These are phyloP conservation scores for Malus orientalis DNA, from an alignment of 306 rosid species.

Conservation along the genomic window DNA sequence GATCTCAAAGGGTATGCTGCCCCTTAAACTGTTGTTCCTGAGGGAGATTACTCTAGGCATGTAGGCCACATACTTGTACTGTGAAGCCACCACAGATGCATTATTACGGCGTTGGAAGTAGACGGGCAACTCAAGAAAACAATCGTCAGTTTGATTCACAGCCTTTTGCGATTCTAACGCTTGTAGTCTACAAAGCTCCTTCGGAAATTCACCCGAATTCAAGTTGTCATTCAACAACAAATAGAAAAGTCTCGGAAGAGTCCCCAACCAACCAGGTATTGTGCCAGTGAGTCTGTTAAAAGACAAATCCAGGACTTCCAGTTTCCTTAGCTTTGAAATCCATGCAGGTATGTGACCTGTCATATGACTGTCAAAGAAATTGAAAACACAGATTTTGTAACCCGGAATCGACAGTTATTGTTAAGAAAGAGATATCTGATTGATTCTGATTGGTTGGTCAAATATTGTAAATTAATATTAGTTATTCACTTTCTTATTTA, in stretches of 20 bases:
- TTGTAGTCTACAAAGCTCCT: neutral
- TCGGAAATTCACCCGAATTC: neutral
- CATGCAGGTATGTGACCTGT: neutral
- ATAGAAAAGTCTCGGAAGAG: neutral
- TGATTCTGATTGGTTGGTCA: too few species aligned
- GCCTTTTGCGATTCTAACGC: neutral
- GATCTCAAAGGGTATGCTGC: slow-evolving; percentile 1
- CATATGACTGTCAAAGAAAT: neutral
- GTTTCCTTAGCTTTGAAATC: neutral
- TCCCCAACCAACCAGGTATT: neutral
- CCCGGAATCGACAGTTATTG: too few species aligned
- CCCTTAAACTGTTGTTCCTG: neutral
- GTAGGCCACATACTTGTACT: neutral
- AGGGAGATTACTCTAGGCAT: neutral
- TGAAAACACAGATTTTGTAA: neutral
- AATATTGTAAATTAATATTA: too few species aligned
- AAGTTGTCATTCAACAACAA: neutral
- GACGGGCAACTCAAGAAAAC: too few species aligned
- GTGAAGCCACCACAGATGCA: neutral
- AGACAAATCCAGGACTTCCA: neutral
- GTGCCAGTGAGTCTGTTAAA: neutral
- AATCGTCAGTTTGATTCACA: neutral
- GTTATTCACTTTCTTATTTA: too few species aligned
- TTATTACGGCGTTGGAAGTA: too few species aligned
- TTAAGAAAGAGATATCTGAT: too few species aligned